Evolutionary conservation across 495 filamentous ascomycete species (phyloP), one percentile per base, ranked within the genome.

Genomic region (Penicillium desertorum): DNA sequence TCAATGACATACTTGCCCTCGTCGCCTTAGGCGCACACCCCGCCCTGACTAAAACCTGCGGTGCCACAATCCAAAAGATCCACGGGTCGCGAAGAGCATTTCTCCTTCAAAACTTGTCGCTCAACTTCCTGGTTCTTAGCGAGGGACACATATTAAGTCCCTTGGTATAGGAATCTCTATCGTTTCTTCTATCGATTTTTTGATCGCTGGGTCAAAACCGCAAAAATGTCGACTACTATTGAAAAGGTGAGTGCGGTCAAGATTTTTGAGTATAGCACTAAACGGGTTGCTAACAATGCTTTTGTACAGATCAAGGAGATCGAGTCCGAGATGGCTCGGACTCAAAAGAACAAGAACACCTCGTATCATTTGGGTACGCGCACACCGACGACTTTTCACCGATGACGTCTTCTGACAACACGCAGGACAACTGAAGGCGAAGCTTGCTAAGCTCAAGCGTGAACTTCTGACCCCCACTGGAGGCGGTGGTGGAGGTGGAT

Each of bases 301-400:
- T 37, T 62, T 43, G 42, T 60, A 73, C 74, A 97, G 91, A 98
- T 98, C 81, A 98, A 96, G 74, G 90, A 92, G 68, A 87, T 98
- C 72, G 94, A 98, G 89, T 78, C 88, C 78, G 94, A 97, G 86
- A 95, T 95, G 92, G 90, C 91, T 75, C 84, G 84, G 74, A 98
- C 92, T 65, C 94, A 98, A 72, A 98, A 97, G 78, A 98, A 98
- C 74, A 98, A 98, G 77, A 90, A 90, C 39, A 98, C 94, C 14
- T 92, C 92, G 32, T 98, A 86, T 67, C 83, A 87, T 69, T 76
- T 89, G 70, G 86, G 86, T 83, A 78, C 65, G 75, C 41, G 36
- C 48, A 14, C 45, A 20, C 45, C 23, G 44, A 57, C 36, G 37
- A 48, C 27, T 34, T 20, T 56, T 42, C 36, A 25, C 45, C 45